Base-by-base conservation (phyloP, 2,329 filamentous ascomycete genomes). In the Sclerotiophoma versabilis region DNA sequence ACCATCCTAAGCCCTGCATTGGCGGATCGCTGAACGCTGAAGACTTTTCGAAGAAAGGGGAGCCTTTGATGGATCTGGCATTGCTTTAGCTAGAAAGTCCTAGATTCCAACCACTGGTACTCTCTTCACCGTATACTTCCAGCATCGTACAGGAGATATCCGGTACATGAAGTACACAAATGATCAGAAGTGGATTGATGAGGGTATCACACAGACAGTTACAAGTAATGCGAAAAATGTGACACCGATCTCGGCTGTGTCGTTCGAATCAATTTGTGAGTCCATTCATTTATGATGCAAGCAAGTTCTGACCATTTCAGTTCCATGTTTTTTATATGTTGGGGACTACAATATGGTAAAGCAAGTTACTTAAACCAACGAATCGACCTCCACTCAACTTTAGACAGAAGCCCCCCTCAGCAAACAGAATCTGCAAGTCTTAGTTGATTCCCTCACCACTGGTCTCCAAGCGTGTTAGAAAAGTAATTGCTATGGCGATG, bases 371-470 rank as follows among this genome's bases (percentile, higher is more conserved):
- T 75, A 77, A 47, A 70, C 65, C 34, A 79, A 79, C 51, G 54
- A 46, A 3, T 46, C 46, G 17, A 50, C 46, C 4, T 64, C 67
- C 9, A 75, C 75, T 30, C 54, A 62, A 19, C 56, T 79, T 14
- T 80, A 78, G 78, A 46, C 60, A 14, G 65, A 76, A 11, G 79
- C 78, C 0, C 54, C 73, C 58, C 49, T 73, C 11, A 70, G 87
- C 64, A 91, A 96, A 73, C 88, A 91, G 60, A 92, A 96, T 58
- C 84, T 91, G 32, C 87, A 96, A 60, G 89, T 88, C 62, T 96
- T 96, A 74, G n/a, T 23, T 14, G 93, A 98, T 77, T 89, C 92
- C 1, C 98, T 98, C 66, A 86, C 91, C 1, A 89, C 96, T 41
- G 95, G 95, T 2, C 77, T 95, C 25, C 91, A 96, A 69, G 88